Evolutionary conservation across 257 asterid species (phyloP).

Genomic region (Primulina tabacum): DNA sequence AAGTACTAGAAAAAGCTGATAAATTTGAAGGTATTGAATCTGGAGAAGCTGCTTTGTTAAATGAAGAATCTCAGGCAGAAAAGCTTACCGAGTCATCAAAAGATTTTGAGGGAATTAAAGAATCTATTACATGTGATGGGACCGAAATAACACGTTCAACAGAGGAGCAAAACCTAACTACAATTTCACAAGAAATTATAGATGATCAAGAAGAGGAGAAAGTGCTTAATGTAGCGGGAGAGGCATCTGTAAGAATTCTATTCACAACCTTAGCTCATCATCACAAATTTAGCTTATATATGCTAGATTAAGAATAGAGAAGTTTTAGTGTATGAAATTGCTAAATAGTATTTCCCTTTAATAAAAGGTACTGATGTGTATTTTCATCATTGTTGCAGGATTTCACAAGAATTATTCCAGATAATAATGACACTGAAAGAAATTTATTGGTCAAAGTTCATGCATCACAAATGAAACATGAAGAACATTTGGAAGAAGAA

Average conservation of each 20-base stretch:
- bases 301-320: background rate
- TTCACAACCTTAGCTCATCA: background rate
- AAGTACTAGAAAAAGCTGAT: background rate
- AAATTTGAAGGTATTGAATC: background rate
- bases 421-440: background rate
- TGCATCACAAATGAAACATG: background rate
- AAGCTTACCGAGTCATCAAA: conserved; percentile 23
- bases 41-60: background rate
- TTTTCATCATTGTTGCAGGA: background rate
- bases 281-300: background rate
- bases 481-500: background rate
- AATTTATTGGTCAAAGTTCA: background rate
- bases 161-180: background rate
- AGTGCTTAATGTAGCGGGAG: background rate
- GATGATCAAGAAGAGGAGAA: conserved; percentile 15
- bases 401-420: background rate
- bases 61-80: conserved; percentile 24
- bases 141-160: background rate
- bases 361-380: background rate
- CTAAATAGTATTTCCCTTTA: too few species aligned
- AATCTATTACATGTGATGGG: background rate
- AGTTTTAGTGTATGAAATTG: background rate
- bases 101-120: conserved; percentile 16
- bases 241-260: background rate
- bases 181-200: conserved; percentile 14